Evolutionary conservation across 179 eudicot genomes (phyloP).

Genomic region (Gypsophila paniculata): DNA sequence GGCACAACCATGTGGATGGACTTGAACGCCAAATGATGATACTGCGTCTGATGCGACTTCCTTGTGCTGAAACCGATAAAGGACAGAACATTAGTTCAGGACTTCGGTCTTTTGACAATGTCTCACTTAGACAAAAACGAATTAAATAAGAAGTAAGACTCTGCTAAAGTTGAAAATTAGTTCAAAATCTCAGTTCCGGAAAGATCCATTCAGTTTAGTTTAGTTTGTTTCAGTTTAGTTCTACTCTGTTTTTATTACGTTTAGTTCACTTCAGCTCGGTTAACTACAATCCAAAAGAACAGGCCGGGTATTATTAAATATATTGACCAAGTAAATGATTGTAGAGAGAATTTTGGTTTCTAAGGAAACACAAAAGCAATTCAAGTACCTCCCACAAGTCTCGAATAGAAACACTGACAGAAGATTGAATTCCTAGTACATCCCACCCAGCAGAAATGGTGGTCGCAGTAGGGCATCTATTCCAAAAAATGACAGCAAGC

Average conservation of each 20-base stretch:
- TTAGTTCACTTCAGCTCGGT: no score
- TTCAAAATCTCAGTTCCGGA: no score
- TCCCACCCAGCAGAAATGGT: constrained; percentile 48
- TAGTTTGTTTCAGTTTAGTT: no score
- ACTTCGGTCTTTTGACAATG: constrained; percentile 3
- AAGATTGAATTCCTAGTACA: constrained; percentile 50
- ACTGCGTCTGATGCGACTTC: constrained; percentile 39
- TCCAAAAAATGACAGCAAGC: constrained; percentile 56
- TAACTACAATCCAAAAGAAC: no score
- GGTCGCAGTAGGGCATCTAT: constrained; percentile 45
- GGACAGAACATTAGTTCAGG: constrained; percentile 13
- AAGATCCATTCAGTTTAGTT: no score
- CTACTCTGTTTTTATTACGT: no score
- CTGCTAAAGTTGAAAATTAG: no score
- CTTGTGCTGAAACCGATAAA: constrained; percentile 51
- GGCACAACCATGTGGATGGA: constrained; percentile 63
- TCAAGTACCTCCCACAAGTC: constrained; percentile 80
- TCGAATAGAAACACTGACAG: constrained; percentile 41
- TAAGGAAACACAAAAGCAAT: background rate
- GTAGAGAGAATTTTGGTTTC: background rate
- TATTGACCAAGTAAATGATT: no score
- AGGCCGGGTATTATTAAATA: no score
- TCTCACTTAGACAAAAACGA: background rate
- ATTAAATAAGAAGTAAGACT: no score
- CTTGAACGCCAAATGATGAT: constrained; percentile 50